phyloP scores from a whole-genome alignment of 176 grass and related monocot species.

The Alloteropsis semialata region DNA sequence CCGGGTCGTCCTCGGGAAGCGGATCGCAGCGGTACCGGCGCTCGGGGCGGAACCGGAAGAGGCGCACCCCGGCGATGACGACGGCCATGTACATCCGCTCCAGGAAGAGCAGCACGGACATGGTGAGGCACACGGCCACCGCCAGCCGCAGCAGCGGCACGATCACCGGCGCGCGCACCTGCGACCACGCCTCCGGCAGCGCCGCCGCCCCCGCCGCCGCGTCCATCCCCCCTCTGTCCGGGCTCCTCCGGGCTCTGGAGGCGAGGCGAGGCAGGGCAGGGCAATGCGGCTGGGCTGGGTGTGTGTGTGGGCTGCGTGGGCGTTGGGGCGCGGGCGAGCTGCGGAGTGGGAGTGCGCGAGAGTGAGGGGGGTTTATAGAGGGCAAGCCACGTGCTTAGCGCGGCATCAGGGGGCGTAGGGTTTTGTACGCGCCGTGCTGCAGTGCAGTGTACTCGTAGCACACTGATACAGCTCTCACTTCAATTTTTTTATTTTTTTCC shows the following conservation, averaged over 20 bases:
- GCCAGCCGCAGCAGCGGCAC: constrained; percentile 63
- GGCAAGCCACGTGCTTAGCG: background rate
- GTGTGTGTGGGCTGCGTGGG: background rate
- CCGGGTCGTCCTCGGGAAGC: constrained; percentile 55
- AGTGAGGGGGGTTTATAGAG: constrained; percentile 20
- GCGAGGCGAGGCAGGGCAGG: too few relatives aligned
- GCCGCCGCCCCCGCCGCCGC: constrained; percentile 24
- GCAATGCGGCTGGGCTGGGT: background rate
- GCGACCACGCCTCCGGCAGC: constrained; percentile 64
- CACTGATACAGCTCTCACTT: background rate
- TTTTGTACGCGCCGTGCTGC: background rate
- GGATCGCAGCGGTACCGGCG: constrained; percentile 64
- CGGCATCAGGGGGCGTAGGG: constrained; percentile 23
- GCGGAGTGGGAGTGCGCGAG: constrained; percentile 11
- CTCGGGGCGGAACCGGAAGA: constrained; percentile 45
- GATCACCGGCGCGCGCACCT: constrained; percentile 65
- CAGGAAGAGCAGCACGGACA: constrained; percentile 67
- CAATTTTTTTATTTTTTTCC: background rate
- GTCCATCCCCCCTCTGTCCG: background rate
- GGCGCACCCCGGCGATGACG: constrained; percentile 51
- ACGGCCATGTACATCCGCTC: constrained; percentile 71
- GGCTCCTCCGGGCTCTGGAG: background rate
- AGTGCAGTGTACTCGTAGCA: too few relatives aligned
- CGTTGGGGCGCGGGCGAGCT: background rate
- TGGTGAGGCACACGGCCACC: constrained; percentile 61